Conservation (phyloP, 345 rosid genomes). For the Euphorbia tirucalli region DNA sequence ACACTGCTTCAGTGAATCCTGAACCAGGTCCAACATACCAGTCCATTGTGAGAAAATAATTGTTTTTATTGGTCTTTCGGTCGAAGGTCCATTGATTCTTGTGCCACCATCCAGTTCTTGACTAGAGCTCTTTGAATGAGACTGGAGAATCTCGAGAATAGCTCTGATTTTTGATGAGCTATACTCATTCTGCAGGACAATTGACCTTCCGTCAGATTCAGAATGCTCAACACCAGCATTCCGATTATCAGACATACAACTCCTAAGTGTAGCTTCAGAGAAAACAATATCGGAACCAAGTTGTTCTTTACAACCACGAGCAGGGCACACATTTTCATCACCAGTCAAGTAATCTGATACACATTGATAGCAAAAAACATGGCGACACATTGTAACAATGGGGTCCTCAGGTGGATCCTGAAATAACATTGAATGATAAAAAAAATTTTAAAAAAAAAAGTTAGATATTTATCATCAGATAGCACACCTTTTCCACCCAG, state of each 20-base stretch:
- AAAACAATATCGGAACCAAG: conserved; percentile 72
- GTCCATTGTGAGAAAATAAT: conserved; percentile 97
- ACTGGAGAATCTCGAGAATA: conserved; percentile 59
- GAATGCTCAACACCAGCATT: conserved; percentile 39
- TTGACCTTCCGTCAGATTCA: conserved; percentile 36
- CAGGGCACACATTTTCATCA: conserved; percentile 84
- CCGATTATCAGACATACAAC: conserved; percentile 41
- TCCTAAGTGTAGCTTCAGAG: conserved; percentile 67
- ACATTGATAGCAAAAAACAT: conserved; percentile 88
- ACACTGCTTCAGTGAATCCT: conserved; percentile 46
- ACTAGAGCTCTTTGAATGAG: conserved; percentile 36
- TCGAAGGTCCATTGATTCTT: conserved; percentile 31
- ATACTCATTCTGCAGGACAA: conserved; percentile 49
- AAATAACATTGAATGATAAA: conserved; percentile 27
- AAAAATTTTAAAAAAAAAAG: no score
- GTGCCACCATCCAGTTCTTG: conserved; percentile 29
- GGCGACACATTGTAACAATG: conserved; percentile 82
- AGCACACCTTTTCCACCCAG: neutral
- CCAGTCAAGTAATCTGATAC: conserved; percentile 72
- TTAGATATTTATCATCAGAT: conserved; percentile 5
- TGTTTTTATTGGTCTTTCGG: conserved; percentile 57
- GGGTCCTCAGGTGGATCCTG: conserved; percentile 96
- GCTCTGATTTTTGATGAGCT: conserved; percentile 76
- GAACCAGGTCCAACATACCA: conserved; percentile 81
- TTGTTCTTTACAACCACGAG: conserved; percentile 56